Evolutionary conservation across 768 basidiomycete species (phyloP).

Genomic region (Kondoa malvinella): DNA sequence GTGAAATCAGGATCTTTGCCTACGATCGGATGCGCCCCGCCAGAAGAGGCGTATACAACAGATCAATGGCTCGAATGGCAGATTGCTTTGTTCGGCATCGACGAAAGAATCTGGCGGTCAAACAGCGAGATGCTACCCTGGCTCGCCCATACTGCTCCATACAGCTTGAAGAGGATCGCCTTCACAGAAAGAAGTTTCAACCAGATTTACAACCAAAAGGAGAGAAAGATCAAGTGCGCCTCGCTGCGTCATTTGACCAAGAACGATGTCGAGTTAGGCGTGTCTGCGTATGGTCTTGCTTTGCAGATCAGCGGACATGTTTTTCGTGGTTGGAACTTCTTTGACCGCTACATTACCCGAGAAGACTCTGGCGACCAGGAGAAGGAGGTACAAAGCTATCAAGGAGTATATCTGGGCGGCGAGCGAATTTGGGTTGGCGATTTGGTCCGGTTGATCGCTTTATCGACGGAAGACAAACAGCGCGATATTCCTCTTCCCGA

Average conservation of each 20-base stretch:
- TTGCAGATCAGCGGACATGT: neutral
- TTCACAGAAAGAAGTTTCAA: neutral
- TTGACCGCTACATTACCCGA: neutral
- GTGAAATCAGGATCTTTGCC: neutral
- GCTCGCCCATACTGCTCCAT: neutral
- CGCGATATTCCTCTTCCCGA: neutral
- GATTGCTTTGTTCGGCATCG: neutral
- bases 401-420: constrained; percentile 14
- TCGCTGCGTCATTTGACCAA: neutral
- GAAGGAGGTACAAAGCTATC: constrained; percentile 3
- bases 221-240: neutral
- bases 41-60: neutral
- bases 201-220: neutral
- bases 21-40: neutral
- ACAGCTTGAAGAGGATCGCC: neutral
- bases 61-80: neutral
- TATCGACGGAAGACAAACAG: neutral
- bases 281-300: neutral
- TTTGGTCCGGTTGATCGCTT: constrained; percentile 6
- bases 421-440: constrained; percentile 16
- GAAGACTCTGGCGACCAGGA: neutral
- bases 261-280: neutral
- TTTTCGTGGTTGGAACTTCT: neutral
- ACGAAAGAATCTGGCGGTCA: neutral
- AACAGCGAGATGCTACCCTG: neutral